A percentile compares a stretch with the other conserved stretches of the same genome.
Evolutionary conservation across 352 stramenopile species (phyloP).

Genomic region (Thalassiosira oceanica): DNA sequence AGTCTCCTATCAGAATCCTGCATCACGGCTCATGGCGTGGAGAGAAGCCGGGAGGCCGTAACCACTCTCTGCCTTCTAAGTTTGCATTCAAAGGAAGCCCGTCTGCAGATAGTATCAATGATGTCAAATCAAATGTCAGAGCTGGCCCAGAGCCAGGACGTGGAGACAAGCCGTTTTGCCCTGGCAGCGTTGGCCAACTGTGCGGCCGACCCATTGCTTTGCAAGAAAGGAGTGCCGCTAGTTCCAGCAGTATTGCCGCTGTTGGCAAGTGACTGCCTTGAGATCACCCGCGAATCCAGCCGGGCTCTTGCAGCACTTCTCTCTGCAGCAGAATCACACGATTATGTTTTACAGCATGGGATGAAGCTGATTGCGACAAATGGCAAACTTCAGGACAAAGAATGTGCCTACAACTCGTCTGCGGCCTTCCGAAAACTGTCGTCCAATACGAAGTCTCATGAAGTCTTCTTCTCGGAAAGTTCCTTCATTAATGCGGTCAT

Average conservation of each 20-base stretch:
- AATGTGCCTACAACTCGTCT: constrained; percentile 89
- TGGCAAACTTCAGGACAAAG: constrained; percentile 85
- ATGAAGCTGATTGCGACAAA: constrained; percentile 85
- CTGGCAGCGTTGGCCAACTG: constrained; percentile 90
- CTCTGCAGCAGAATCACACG: constrained; percentile 83
- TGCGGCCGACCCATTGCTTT: constrained; percentile 84
- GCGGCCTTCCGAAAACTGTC: constrained; percentile 88
- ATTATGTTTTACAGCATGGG: constrained; percentile 83
- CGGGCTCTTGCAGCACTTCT: constrained; percentile 89
- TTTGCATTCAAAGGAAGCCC: constrained; percentile 84
- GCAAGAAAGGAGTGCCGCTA: constrained; percentile 86
- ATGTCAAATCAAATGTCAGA: constrained; percentile 84
- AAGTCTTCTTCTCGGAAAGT: constrained; percentile 77
- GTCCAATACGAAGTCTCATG: constrained; percentile 81
- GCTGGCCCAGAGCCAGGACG: constrained; percentile 77
- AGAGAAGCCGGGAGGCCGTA: constrained; percentile 89
- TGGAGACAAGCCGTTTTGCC: constrained; percentile 89
- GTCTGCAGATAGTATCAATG: constrained; percentile 78
- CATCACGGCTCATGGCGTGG: constrained; percentile 75
- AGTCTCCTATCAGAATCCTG: constrained; percentile 62
- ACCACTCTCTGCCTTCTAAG: constrained; percentile 87
- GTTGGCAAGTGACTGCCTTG: constrained; percentile 15
- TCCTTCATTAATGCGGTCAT: constrained; percentile 80
- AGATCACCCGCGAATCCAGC: constrained; percentile 83
- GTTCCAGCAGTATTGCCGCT: constrained; percentile 73